Evolutionary conservation across 2,329 filamentous ascomycete genomes (phyloP), one percentile per base, ranked within the genome.

Genomic region (Moelleriella libera): DNA sequence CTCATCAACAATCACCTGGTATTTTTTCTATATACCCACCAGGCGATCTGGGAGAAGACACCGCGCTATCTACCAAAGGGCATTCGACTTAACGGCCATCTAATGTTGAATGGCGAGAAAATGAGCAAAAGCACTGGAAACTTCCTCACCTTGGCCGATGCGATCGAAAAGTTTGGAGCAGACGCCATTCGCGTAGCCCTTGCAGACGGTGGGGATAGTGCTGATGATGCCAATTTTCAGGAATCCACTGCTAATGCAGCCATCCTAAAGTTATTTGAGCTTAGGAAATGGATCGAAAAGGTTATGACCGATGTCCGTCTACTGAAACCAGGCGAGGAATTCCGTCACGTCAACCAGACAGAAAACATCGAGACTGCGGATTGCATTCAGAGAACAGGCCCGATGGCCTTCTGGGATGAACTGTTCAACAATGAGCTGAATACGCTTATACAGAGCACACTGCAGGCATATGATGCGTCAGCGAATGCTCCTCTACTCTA

Each of bases 101-200:
- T 97, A 58, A 80, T 94, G 65, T 74, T 98, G 53, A 98, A 98
- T 63, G 90, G 90, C 45, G 87, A 95, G 63, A 98, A 98, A 77
- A 98, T 98, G 92, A 85, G 81, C 64, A 98, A 98, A 72, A 90
- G 84, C 47, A 96, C 89, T 0, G 92, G 92, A 52, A 98, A 97
- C 70, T 98, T 98, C 72, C 75, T 98, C 63, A 97, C 92, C 9
- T 73, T 97, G 47, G 76, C 82, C 47, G 86, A 96, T 52, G 76
- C 89, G 31, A 83, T 90, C 11, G 76, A 82, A 56, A 98, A 98
- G 65, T 98, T 92, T 58, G 92, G 92, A 59, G 90, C 92, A 7
- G 92, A 97, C 63, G 92, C 92, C 12, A 84, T 85, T 42, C 80
- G 90, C 61, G 85, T 97, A 57, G 88, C 89, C 4, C 80, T 98